phyloP scores from a whole-genome alignment of 2,329 filamentous ascomycete genomes.

The Seiridium unicorne region DNA sequence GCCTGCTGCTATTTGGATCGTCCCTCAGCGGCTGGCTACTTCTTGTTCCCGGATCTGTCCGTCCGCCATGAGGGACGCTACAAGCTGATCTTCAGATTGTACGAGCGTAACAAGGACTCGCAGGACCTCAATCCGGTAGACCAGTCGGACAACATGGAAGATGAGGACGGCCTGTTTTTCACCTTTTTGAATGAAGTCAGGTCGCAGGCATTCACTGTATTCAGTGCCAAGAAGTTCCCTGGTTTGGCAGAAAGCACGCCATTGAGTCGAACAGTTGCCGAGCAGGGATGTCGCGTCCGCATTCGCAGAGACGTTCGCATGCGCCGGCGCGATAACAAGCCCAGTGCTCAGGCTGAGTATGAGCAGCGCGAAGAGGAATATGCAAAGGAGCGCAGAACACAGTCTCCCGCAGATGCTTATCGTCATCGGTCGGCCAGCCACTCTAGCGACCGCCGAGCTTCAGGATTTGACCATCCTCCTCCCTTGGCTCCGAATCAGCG shows the following conservation, averaged over 20 bases:
- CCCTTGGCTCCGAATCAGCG: conserved; percentile 16
- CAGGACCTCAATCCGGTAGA: conserved; percentile 69
- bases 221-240: conserved; percentile 97
- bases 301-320: conserved; percentile 93
- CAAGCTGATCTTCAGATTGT: conserved; percentile 86
- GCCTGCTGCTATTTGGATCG: conserved; percentile 96
- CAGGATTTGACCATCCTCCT: conserved; percentile 20
- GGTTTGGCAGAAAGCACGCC: conserved; percentile 86
- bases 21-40: conserved; percentile 79
- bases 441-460: conserved; percentile 28
- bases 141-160: conserved; percentile 34
- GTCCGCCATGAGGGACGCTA: conserved; percentile 95
- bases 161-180: conserved; percentile 53
- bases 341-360: conserved; percentile 44
- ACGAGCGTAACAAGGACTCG: conserved; percentile 86
- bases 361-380: conserved; percentile 64
- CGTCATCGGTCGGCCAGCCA: conserved; percentile 28
- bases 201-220: conserved; percentile 83
- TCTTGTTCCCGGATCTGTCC: conserved; percentile 95
- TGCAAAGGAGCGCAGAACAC: conserved; percentile 23
- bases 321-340: conserved; percentile 77
- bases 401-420: conserved; percentile 27
- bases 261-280: conserved; percentile 86
- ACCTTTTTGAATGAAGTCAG: conserved; percentile 89
- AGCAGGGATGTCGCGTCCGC: conserved; percentile 94